Conservation (phyloP, 805 yeast genomes). For the Pichia exigua region DNA sequence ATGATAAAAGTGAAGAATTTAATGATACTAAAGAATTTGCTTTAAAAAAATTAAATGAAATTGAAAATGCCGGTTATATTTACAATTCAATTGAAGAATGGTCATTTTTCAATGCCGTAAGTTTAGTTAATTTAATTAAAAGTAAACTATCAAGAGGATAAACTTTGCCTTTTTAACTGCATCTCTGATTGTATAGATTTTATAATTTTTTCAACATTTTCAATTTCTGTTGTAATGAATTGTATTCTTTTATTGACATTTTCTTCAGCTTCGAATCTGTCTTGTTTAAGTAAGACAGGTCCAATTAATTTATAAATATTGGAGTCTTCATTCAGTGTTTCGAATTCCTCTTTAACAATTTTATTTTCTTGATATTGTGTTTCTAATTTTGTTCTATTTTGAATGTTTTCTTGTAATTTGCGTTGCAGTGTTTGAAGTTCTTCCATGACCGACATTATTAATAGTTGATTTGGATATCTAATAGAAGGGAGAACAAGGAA, state of each 20-base stretch:
- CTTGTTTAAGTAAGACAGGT: conserved; percentile 87
- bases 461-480: not conserved
- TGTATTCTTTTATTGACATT: conserved; percentile 88
- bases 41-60: conserved; percentile 45
- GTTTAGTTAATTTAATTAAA: conserved; percentile 57
- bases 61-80: conserved; percentile 49
- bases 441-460: conserved; percentile 6
- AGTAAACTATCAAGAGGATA: conserved; percentile 62
- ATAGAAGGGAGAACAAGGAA: too few species aligned
- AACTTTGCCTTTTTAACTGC: conserved; percentile 43
- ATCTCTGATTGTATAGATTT: conserved; percentile 44
- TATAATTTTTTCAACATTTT: conserved; percentile 66
- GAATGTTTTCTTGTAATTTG: conserved; percentile 41
- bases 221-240: conserved; percentile 73
- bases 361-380: conserved; percentile 92
- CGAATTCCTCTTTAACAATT: conserved; percentile 80
- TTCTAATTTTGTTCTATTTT: conserved; percentile 79
- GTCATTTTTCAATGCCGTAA: conserved; percentile 59
- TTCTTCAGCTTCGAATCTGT: conserved; percentile 66
- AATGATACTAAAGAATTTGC: conserved; percentile 58
- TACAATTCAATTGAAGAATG: conserved; percentile 70
- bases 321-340: conserved; percentile 46
- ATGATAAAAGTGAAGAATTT: conserved; percentile 54
- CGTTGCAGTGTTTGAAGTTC: conserved; percentile 22
- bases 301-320: conserved; percentile 87